Conservation (phyloP, 2,329 filamentous ascomycete genomes). For the Cercospora sp. region DNA sequence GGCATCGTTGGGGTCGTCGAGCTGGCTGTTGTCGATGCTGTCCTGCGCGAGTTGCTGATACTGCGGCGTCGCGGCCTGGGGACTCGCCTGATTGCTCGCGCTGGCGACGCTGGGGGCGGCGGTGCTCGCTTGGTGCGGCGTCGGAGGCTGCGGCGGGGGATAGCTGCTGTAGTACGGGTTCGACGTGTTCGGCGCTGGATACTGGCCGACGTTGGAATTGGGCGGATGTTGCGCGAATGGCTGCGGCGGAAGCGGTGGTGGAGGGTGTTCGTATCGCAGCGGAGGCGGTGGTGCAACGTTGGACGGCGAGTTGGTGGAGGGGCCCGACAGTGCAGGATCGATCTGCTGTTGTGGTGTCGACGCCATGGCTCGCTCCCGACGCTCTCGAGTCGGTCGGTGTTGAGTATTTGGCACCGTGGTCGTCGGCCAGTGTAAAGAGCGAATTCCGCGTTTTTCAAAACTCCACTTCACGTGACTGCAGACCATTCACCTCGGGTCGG, state of each 20-base stretch:
- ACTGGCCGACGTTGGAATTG: slow-evolving; percentile 7
- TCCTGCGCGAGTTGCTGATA: slow-evolving; percentile 16
- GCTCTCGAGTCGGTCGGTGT: slow-evolving; percentile 4
- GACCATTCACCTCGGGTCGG: not conserved
- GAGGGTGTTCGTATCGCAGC: not conserved
- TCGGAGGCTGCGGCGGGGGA: slow-evolving; percentile 22
- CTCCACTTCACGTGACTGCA: not conserved
- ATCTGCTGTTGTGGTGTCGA: slow-evolving; percentile 1
- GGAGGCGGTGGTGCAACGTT: not conserved
- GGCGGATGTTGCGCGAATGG: slow-evolving; percentile 3
- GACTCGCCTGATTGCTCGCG: slow-evolving; percentile 32
- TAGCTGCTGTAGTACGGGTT: slow-evolving; percentile 31
- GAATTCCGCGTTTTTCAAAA: not conserved
- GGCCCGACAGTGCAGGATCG: not conserved
- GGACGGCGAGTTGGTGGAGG: not conserved
- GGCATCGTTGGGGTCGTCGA: slow-evolving; percentile 16
- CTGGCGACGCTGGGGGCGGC: slow-evolving; percentile 22
- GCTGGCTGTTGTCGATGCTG: slow-evolving; percentile 20
- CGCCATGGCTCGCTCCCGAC: not conserved
- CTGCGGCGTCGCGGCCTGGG: slow-evolving; percentile 15
- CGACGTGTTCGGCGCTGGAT: slow-evolving; percentile 17
- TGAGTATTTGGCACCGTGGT: slow-evolving; percentile 1
- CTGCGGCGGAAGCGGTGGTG: not conserved
- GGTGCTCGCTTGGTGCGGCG: slow-evolving; percentile 20
- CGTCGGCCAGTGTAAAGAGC: not conserved